phyloP scores from a whole-genome alignment of 108 stramenopile species.

The Conticribra weissflogii region DNA sequence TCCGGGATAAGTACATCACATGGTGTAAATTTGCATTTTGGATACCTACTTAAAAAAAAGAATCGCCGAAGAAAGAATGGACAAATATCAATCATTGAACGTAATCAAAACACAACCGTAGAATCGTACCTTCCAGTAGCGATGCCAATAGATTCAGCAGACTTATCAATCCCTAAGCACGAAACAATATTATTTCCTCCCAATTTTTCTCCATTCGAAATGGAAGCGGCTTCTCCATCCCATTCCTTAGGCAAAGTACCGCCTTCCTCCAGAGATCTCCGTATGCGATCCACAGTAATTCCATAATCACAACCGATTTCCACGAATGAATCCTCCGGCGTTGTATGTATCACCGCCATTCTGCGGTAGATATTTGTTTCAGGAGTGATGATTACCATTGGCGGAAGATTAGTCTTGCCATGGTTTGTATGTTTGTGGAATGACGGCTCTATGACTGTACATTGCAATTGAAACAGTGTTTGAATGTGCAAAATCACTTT shows the following conservation, averaged over 20 bases:
- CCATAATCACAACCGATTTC: constrained; percentile 86
- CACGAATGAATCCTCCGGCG: constrained; percentile 67
- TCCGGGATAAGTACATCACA: constrained; percentile 43
- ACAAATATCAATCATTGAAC: too few species aligned
- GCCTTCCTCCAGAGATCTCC: constrained; percentile 35
- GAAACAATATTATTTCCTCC: constrained; percentile 5
- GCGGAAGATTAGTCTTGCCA: constrained; percentile 1
- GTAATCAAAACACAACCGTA: neutral
- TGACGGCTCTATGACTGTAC: constrained; percentile 48
- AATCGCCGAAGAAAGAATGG: neutral
- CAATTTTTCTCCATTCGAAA: neutral
- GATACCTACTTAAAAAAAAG: constrained; percentile 42
- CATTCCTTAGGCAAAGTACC: constrained; percentile 40
- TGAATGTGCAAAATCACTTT: neutral
- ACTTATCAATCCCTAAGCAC: constrained; percentile 77
- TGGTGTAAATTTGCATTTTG: constrained; percentile 53
- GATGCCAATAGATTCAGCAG: constrained; percentile 62
- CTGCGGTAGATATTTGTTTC: constrained; percentile 82
- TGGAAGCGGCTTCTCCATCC: neutral
- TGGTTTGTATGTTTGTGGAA: neutral
- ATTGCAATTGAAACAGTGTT: neutral
- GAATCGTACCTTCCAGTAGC: constrained; percentile 53
- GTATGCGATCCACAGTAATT: constrained; percentile 58
- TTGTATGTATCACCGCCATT: constrained; percentile 58
- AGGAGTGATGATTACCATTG: constrained; percentile 57